Conservation (phyloP, 78 protist species). For the Guillardia theta region DNA sequence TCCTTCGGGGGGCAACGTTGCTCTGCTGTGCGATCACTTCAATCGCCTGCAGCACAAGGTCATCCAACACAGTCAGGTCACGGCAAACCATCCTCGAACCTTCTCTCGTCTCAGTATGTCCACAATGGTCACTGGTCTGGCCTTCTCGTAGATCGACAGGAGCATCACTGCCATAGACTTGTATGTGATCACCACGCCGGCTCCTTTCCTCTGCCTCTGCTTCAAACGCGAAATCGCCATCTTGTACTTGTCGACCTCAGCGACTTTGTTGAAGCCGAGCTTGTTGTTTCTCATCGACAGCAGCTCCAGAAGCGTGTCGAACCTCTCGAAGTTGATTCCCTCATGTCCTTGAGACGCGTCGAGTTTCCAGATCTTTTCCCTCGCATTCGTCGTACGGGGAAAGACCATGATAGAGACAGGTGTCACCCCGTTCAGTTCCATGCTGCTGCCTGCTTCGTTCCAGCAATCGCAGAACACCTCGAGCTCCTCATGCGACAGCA, state of each 20-base stretch:
- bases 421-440: too few relatives aligned
- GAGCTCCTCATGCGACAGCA: not conserved
- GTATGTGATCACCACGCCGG: not conserved
- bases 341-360: too few relatives aligned
- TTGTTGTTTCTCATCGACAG: not conserved
- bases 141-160: not conserved
- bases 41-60: too few relatives aligned
- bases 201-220: not conserved
- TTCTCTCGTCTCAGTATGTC: not conserved
- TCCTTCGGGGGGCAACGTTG: too few relatives aligned
- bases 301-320: not conserved
- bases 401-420: not conserved
- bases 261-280: not conserved
- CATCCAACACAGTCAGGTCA: too few relatives aligned
- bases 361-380: not conserved
- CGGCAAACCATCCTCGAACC: too few relatives aligned
- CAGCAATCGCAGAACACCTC: not conserved
- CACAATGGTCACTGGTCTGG: not conserved
- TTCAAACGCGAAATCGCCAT: not conserved
- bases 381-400: not conserved
- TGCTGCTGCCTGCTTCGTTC: not conserved
- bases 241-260: not conserved
- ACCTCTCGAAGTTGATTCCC: not conserved
- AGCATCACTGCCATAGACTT: not conserved
- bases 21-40: too few relatives aligned